Conservation (phyloP, 768 basidiomycete genomes). For the Paxillus ammoniavirescens region DNA sequence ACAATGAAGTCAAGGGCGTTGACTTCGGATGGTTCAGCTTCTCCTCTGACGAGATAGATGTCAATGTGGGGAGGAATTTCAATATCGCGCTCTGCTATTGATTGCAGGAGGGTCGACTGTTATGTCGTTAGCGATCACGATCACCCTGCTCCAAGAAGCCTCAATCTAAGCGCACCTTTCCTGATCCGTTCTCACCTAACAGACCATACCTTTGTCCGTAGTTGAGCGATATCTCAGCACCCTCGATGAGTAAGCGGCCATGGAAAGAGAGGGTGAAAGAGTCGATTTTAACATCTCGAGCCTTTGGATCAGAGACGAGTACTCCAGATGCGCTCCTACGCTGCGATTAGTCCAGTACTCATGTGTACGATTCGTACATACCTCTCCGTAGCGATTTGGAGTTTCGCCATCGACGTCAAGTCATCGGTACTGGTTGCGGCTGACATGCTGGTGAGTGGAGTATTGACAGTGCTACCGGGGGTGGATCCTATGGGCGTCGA, state of each 20-base stretch:
- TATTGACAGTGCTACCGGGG: conserved; percentile 62
- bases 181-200: conserved; percentile 96
- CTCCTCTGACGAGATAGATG: conserved; percentile 94
- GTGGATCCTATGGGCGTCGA: conserved; percentile 66
- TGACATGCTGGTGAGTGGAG: conserved; percentile 80
- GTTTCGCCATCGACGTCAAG: conserved; percentile 81
- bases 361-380: conserved; percentile 27
- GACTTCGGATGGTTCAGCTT: conserved; percentile 91
- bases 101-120: conserved; percentile 94
- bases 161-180: conserved; percentile 66
- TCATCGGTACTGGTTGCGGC: conserved; percentile 82
- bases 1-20: conserved; percentile 99
- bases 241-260: conserved; percentile 77
- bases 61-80: conserved; percentile 94
- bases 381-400: conserved; percentile 89
- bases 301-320: conserved; percentile 86
- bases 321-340: conserved; percentile 87
- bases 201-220: conserved; percentile 94
- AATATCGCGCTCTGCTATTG: conserved; percentile 93
- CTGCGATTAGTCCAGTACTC: conserved; percentile 6
- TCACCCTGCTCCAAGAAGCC: neutral
- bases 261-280: conserved; percentile 96
- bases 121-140: conserved; percentile 4
- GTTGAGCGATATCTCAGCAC: conserved; percentile 70
- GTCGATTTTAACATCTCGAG: conserved; percentile 97